Evolutionary conservation across 306 rosid genomes (phyloP).

Genomic region (Boehmeria nivea): DNA sequence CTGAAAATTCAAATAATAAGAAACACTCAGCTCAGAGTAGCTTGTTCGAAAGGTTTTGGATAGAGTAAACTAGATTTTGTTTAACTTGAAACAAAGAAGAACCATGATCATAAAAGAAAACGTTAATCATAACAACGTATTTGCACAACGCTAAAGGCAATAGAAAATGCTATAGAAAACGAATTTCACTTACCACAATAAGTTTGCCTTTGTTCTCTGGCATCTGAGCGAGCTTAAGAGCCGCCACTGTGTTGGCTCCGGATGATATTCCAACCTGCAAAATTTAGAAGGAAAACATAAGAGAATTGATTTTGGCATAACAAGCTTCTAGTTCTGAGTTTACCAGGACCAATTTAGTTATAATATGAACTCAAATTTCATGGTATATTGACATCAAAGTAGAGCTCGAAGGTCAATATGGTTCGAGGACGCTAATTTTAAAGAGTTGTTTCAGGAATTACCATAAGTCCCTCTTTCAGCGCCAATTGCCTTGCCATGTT

Average conservation of each 20-base stretch:
- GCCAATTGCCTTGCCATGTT: slow-evolving; percentile 91
- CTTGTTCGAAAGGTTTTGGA: not conserved
- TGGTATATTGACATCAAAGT: not conserved
- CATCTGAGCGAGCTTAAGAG: slow-evolving; percentile 63
- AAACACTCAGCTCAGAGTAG: not conserved
- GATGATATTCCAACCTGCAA: slow-evolving; percentile 94
- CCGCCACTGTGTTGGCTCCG: slow-evolving; percentile 92
- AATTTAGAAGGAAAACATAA: not conserved
- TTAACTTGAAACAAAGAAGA: not conserved
- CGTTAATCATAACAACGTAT: not conserved
- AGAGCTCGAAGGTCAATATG: not conserved
- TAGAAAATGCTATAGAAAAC: not conserved
- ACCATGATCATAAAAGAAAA: not conserved
- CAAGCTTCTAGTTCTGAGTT: no score
- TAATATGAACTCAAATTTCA: no score
- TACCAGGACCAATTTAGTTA: no score
- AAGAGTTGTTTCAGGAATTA: slow-evolving; percentile 27
- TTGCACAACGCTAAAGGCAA: not conserved
- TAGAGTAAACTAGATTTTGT: no score
- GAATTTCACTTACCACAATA: slow-evolving; percentile 63
- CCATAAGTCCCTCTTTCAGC: slow-evolving; percentile 89
- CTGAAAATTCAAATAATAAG: slow-evolving; percentile 36
- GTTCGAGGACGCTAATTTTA: no score
- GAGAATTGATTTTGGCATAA: no score
- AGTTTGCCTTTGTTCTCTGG: slow-evolving; percentile 97